These are phyloP conservation scores for Penicillium turbatum DNA, from an alignment of 495 filamentous ascomycete species.

Conservation along the genomic window DNA sequence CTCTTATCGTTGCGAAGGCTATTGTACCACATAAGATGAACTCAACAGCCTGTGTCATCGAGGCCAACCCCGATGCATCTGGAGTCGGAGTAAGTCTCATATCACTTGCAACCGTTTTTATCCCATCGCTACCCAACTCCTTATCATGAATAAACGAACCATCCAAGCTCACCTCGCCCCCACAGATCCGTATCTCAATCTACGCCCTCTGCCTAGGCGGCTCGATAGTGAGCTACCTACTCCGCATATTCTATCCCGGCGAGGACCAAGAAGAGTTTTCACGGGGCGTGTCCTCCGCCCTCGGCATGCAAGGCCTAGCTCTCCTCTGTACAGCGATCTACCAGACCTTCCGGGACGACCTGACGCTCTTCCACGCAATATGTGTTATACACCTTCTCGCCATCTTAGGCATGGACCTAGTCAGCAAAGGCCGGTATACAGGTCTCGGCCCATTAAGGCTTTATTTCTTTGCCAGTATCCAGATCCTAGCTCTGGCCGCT, in stretches of 20 bases:
- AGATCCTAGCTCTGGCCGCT: constrained; percentile 11
- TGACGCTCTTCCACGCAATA: constrained; percentile 20
- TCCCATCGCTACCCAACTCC: not conserved
- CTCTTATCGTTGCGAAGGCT: not conserved
- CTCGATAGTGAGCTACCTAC: constrained; percentile 14
- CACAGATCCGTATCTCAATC: constrained; percentile 16
- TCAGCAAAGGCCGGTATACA: constrained; percentile 19
- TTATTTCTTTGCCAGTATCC: constrained; percentile 11
- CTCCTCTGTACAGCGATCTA: constrained; percentile 21
- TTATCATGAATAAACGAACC: not conserved
- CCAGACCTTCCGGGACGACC: constrained; percentile 14
- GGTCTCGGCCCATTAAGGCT: constrained; percentile 16
- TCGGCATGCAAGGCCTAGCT: constrained; percentile 19
- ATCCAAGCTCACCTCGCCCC: not conserved
- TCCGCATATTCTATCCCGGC: constrained; percentile 13
- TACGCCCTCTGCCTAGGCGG: constrained; percentile 19
- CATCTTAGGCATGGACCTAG: constrained; percentile 12
- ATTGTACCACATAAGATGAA: constrained; percentile 7
- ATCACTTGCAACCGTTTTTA: not conserved
- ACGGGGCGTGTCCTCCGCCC: constrained; percentile 14
- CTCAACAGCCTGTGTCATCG: constrained; percentile 12
- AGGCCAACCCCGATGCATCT: constrained; percentile 16
- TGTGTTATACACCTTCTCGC: constrained; percentile 18
- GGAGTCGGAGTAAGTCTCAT: constrained; percentile 11
- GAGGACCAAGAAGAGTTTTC: constrained; percentile 19